Base-by-base conservation (phyloP, 345 rosid species). In the Theobroma cacao region DNA sequence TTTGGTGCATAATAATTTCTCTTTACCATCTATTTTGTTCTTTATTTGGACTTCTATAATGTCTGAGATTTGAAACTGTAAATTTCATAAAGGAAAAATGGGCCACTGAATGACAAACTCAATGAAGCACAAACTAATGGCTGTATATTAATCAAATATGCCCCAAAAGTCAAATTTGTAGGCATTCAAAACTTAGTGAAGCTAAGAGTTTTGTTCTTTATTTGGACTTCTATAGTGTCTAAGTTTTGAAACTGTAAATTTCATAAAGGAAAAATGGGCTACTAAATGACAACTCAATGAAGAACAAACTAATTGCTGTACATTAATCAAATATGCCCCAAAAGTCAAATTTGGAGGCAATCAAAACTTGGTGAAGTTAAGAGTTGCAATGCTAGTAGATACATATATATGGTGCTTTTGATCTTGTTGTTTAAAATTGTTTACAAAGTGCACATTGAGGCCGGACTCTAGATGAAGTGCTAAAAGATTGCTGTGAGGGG, bases 151-250 rank as follows among this genome's bases (percentile, higher is more conserved):
- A 30, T 48, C 59, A 68, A 68, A 43, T 68, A 43, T 43, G 52
- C 11, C 34, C 55, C 33, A 26, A 15, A 24, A 26, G 22, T 45
- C 18, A 12, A n/a, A 38, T n/a, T 40, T 38, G 31, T 68, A 26
- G n/a, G 14, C 17, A 7, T 43, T 43, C 72, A 26, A 13, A 61
- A 30, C 36, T 61, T 61, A 67, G 24, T 41, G 72, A 66, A 41
- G 53, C 43, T 67, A 41, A 43, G 22, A 43, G 55, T 68, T 68
- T 18, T 28, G 59, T 31, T 71, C 75, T 71, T 31, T 71, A 69
- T 71, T 31, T 18, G 60, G 60, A 50, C 41, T 31, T 10, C 60
- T 20, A 33, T 50, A 9, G 28, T 36, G 60, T 71, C 8, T 71
- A 60, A 28, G 28, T 70, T 48, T 31, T 71, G 75, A 31, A 71